Evolutionary conservation across 306 rosid genomes (phyloP), one percentile per base, ranked within the genome.

Genomic region (Malus asiatica): DNA sequence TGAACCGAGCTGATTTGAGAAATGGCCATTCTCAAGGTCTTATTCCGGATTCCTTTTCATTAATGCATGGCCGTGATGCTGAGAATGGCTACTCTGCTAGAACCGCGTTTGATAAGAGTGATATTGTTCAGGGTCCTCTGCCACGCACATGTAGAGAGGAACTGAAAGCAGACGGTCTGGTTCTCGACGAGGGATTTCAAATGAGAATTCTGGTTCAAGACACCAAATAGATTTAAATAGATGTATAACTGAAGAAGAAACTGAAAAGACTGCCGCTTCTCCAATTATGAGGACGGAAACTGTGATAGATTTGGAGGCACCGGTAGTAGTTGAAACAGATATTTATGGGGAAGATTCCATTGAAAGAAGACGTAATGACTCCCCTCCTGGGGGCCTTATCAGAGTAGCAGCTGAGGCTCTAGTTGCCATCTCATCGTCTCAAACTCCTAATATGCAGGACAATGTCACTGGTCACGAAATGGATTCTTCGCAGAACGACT

Each of bases 171-270:
- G 84, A 77, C 70, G 52, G 71, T 59, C 51, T 59, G 15, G 76
- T 29, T 83, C 46, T 72, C 9, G 76, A 77, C 70, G 69, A 83
- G 66, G 77, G 75, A 77, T 74, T 20, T 82, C 81, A 57, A 75
- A 80, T 52, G 77, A 67, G 62, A 82, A 66, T 77, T 71, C 79
- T 78, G 59, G 29, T 20, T 74, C 81, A 20, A 78, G 86, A 81
- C 79, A 79, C 68, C 86, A 30, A 30, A 84, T 95, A 79, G 99
- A 95, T 86, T 84, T 95, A 95, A 95, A 95, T 83, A 80, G 79
- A 80, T 78, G 91, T 77, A 57, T 87, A 77, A 75, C 76, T 66
- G 97, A 92, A 60, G 93, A 90, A 59, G 97, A 95, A 86, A 85
- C 70, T 69, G 81, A 82, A 71, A 68, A 72, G 81, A 69, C 73